Evolutionary conservation across 192 early-diverging fungal species (phyloP).

Genomic region (Gryganskiella cystojenkinii): DNA sequence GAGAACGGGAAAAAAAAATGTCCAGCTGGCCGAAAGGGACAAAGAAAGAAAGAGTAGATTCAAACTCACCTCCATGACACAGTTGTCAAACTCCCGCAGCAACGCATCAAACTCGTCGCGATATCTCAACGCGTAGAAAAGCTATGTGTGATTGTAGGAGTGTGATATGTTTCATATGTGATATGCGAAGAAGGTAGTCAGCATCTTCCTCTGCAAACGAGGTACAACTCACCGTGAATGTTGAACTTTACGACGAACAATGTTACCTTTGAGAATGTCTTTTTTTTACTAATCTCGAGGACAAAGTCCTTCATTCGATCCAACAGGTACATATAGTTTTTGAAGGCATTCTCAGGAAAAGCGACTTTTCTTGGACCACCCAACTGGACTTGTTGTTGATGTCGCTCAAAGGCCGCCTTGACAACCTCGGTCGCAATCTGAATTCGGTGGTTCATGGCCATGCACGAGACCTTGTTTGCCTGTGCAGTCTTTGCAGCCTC

Average conservation of each 20-base stretch:
- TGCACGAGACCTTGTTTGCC: conserved; percentile 45
- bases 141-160: neutral
- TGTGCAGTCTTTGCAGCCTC: conserved; percentile 39
- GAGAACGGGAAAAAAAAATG: neutral
- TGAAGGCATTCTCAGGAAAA: conserved; percentile 38
- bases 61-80: conserved; percentile 49
- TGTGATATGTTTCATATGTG: no score
- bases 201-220: no score
- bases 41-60: no score
- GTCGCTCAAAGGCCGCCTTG: conserved; percentile 41
- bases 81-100: conserved; percentile 50
- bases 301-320: conserved; percentile 52
- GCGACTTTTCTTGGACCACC: no score
- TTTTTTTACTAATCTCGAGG: conserved; percentile 43
- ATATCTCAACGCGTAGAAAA: conserved; percentile 43
- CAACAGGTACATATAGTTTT: conserved; percentile 31
- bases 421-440: conserved; percentile 50
- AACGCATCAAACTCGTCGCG: conserved; percentile 51
- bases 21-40: no score
- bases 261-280: conserved; percentile 51
- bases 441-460: conserved; percentile 51
- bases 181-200: no score
- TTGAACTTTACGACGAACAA: no score
- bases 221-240: no score
- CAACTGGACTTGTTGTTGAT: conserved; percentile 29